Base-by-base conservation (phyloP, 768 basidiomycete genomes). In the Russula lepida region DNA sequence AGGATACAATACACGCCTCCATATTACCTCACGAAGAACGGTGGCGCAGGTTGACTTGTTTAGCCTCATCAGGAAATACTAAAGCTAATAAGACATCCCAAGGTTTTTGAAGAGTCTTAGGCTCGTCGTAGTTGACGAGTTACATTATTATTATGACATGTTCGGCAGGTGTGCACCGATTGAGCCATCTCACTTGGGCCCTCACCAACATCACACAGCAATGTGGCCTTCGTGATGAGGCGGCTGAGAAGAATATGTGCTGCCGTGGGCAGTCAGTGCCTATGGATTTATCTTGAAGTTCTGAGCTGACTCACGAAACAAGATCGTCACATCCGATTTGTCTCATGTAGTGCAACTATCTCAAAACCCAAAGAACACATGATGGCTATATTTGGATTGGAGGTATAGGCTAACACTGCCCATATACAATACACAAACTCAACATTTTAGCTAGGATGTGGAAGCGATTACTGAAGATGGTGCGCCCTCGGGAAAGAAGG, bases 341-440 rank as follows among this genome's bases (percentile, higher is more conserved):
- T 95, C 6, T 92, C 91, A 13, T 95, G 92, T 69, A 92, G 89
- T 63, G 92, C 92, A 37, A 95, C 92, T 0, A 86, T 95, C 47
- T 76, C 84, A 6, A 87, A 90, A 62, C 90, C 92, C 6, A 72
- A 74, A 39, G 72, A 79, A 56, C 88, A 93, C 66, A 93, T 95
- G 90, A 76, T 75, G 60, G 80, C 77, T 37, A 79, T 95, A 47
- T 89, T 91, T 66, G 87, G 86, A 23, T 73, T 93, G 5, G 74
- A 81, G 33, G 72, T 77, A 12, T 54, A 71, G 47, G 30, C 17
- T 48, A 9, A 17, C 13, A 30, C 35, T 12, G 15, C 37, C 23
- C 17, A 12, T 58, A 3, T 21, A 15, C 13, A 13, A 35, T 21
- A 23, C 12, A 41, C 27, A 17, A 35, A 25, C 21, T 51, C n/a